Evolutionary conservation across 306 rosid genomes (phyloP).

Genomic region (Vigna mungo): DNA sequence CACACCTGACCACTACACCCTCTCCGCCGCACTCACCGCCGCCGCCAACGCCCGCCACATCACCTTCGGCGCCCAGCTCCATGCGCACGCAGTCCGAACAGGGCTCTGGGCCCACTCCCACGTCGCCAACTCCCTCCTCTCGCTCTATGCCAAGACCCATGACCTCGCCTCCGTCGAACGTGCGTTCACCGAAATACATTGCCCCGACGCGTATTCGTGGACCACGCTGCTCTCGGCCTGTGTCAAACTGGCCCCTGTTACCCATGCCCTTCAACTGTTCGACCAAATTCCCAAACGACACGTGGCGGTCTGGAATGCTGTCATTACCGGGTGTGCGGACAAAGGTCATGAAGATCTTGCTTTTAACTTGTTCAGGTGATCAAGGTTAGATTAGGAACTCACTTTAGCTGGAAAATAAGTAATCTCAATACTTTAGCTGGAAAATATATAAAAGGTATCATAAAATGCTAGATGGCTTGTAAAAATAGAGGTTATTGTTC

Average conservation of each 20-base stretch:
- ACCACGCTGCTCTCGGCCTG: slow-evolving; percentile 71
- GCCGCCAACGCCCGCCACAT: slow-evolving; percentile 47
- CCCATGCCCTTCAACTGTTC: slow-evolving; percentile 56
- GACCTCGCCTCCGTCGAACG: slow-evolving; percentile 51
- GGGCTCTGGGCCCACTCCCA: slow-evolving; percentile 65
- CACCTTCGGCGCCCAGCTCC: slow-evolving; percentile 66
- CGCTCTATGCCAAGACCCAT: slow-evolving; percentile 58
- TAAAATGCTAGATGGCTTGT: too few relatives aligned
- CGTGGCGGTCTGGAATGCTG: slow-evolving; percentile 78
- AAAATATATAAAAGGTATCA: too few relatives aligned
- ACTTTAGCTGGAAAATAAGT: not conserved
- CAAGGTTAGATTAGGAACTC: not conserved
- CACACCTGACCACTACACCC: slow-evolving; percentile 71
- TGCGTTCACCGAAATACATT: slow-evolving; percentile 52
- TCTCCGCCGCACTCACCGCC: slow-evolving; percentile 69
- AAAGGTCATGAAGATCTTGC: slow-evolving; percentile 51
- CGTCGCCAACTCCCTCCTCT: slow-evolving; percentile 73
- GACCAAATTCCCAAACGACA: slow-evolving; percentile 57
- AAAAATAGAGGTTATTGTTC: too few relatives aligned
- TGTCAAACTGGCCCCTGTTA: slow-evolving; percentile 53
- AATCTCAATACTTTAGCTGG: not conserved
- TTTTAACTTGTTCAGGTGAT: slow-evolving; percentile 49
- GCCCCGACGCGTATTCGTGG: slow-evolving; percentile 73
- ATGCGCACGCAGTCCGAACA: slow-evolving; percentile 51
- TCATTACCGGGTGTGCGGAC: slow-evolving; percentile 64